These are phyloP conservation scores for Gnaphalium uliginosum DNA, from an alignment of 129 eudicot genomes.

Conservation along the genomic window DNA sequence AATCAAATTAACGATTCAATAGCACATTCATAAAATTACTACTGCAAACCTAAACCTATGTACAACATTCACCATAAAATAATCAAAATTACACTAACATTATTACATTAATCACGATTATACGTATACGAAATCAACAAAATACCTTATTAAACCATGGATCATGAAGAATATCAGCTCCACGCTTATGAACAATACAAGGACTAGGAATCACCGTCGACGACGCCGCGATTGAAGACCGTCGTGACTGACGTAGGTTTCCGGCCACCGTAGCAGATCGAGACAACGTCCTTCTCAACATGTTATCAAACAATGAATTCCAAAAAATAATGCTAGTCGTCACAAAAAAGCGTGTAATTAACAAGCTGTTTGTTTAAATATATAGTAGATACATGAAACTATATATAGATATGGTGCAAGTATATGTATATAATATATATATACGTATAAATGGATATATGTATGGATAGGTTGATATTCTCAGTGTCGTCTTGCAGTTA, in stretches of 20 bases:
- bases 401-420: background rate
- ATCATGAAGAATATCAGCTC: slow-evolving; percentile 97
- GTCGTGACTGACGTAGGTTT: slow-evolving; percentile 53
- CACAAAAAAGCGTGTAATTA: background rate
- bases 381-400: background rate
- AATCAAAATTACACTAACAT: too few species aligned
- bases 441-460: background rate
- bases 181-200: slow-evolving; percentile 91
- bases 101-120: background rate
- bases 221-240: slow-evolving; percentile 56
- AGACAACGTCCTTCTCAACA: slow-evolving; percentile 57
- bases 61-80: slow-evolving; percentile 10
- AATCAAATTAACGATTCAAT: slow-evolving; percentile 24
- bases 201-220: slow-evolving; percentile 70
- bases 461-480: slow-evolving; percentile 33
- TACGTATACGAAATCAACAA: background rate
- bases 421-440: background rate
- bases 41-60: slow-evolving; percentile 17
- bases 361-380: background rate
- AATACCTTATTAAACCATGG: slow-evolving; percentile 97
- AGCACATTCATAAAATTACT: background rate
- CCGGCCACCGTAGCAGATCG: slow-evolving; percentile 69
- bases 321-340: slow-evolving; percentile 17
- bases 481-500: slow-evolving; percentile 29
- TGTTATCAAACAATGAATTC: slow-evolving; percentile 6